These are phyloP conservation scores for Trichoderma sp. DNA, from an alignment of 2,329 filamentous ascomycete species.

Conservation along the genomic window DNA sequence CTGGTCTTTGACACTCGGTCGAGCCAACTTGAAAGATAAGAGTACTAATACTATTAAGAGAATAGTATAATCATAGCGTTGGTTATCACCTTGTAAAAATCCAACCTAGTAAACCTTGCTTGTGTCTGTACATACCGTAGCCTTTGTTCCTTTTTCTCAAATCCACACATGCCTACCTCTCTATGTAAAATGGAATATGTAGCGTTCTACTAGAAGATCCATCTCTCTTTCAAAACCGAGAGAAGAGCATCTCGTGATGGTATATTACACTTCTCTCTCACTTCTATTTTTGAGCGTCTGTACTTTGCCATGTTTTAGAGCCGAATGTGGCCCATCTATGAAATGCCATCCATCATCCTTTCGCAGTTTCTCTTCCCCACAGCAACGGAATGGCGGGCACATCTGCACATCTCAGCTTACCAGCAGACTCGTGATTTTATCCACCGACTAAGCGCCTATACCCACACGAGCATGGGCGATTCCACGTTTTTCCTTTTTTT, in stretches of 20 bases:
- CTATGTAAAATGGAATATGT: no score
- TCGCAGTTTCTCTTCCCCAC: not conserved
- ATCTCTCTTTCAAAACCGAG: not conserved
- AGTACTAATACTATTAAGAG: no score
- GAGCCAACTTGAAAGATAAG: not conserved
- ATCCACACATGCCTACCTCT: no score
- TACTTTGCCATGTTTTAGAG: not conserved
- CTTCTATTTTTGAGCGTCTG: not conserved
- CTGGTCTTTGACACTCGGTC: not conserved
- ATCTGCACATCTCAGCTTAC: not conserved
- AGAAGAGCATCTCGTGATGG: not conserved
- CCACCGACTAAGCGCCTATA: slow-evolving; percentile 2
- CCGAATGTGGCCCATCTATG: not conserved
- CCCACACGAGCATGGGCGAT: slow-evolving; percentile 5
- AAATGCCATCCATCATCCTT: not conserved
- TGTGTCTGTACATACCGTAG: not conserved
- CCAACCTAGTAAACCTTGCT: not conserved
- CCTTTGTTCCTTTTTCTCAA: not conserved
- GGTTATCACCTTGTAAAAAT: not conserved
- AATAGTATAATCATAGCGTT: not conserved
- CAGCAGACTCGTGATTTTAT: not conserved
- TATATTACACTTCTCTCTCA: not conserved
- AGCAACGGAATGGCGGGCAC: not conserved
- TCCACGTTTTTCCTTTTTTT: not conserved
- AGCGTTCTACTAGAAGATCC: not conserved